Base-by-base conservation (phyloP, 805 yeast species). In the Lachancea quebecensis region DNA sequence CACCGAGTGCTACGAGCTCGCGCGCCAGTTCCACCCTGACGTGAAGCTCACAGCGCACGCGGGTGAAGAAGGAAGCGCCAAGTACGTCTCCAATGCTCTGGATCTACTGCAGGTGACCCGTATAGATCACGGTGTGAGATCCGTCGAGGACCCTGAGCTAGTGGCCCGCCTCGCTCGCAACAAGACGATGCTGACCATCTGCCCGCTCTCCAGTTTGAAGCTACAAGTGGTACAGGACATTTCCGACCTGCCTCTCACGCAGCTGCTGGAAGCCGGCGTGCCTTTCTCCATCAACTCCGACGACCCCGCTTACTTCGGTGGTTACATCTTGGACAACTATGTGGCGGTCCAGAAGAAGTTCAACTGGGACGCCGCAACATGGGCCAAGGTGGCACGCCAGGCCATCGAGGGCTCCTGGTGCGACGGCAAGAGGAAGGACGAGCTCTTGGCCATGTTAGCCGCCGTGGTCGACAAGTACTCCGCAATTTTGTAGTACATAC, bases 21-120 rank as follows among this genome's bases (percentile, higher is more conserved):
- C 84, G 7, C 70, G 68, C 44, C 66, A 69, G 18, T 58, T 69
- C 35, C 75, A 70, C 56, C 78, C 82, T 18, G 66, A 75, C 18
- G 73, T 81, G 45, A 74, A 78, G 34, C 70, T 83, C 44, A 86
- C 95, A 32, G 91, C 95, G 2, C 95, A 86, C 58, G 95, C 93
- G 2, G 95, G 95, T 56, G 95, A 86, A 66, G 95, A 86, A 68
- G 95, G 91, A 43, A 86, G 82, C 51, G 79, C 87, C 35, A 73
- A 77, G n/a, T 84, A 70, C 53, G 85, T 85, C 25, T 47, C 66
- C 9, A 72, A 71, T 43, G 68, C 93, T 1, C 66, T 85, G 49
- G 81, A 82, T 54, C 46, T 70, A 39, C 71, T 83, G 47, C 71
- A 77, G 1, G 85, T 77, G 21, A 72, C 80, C 30, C 75, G 95